Base-by-base conservation (phyloP, 2,329 filamentous ascomycete genomes). In the Escovopsis sp. region DNA sequence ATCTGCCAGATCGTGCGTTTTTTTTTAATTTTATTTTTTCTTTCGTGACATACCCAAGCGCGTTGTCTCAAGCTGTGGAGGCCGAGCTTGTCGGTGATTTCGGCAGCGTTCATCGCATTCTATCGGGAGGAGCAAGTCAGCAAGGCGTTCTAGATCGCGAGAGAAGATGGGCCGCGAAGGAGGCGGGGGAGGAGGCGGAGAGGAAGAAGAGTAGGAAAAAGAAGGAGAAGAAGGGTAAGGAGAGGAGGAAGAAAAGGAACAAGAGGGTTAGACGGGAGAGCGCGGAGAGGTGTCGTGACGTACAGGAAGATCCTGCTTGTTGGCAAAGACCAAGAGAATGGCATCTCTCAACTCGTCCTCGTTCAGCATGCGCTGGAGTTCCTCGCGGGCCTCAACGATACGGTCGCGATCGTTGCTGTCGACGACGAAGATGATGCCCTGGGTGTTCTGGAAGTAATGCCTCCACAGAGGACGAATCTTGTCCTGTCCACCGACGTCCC, bases 401-500 rank as follows among this genome's bases (percentile, higher is more conserved):
- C 91, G 87, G 68, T 94, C 88, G 64, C 87, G 85, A 79, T 98
- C 91, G 70, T 94, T 95, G 72, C 83, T 89, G 72, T 98, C 91
- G 64, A 98, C 87, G 57, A 98, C 91, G 77, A 98, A 98, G 72
- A 98, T 96, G 67, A 98, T 89, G 66, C 91, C 91, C 71, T 98
- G 91, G 55, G 91, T 98, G 71, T 94, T 94, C 71, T 94, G 88
- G 81, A 96, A 98, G 75, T 98, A 98, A 70, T 96, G 91, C 73
- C 91, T 87, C 91, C 91, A 98, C 62, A 98, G 75, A 63, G 91
- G 91, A 67, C 91, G 81, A 65, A 98, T 98, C 85, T 96, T 96
- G 80, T 98, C 91, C 76, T 98, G 91, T 67, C 91, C 91, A 75
- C 91, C 91, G 62, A 98, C 91, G 74, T 96, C 91, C 91, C 91